Evolutionary conservation across 1,284 basidiomycete genomes (phyloP), one percentile per base, ranked within the genome.

Genomic region (Ganoderma sinense): DNA sequence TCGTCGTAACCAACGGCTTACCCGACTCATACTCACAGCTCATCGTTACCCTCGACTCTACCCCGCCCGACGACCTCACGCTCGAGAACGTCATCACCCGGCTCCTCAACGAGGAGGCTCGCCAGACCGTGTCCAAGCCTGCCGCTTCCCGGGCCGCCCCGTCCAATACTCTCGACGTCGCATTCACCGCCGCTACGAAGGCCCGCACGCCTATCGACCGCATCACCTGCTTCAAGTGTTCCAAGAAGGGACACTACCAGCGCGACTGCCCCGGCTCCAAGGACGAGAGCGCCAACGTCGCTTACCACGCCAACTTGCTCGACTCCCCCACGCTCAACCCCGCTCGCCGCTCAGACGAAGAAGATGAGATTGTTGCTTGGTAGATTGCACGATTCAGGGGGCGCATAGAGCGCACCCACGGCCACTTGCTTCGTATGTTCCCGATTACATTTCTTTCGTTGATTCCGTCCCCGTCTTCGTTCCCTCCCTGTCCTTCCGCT

Each of bases 171-270:
- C 45, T 18, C 10, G 45, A 48, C 18, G 7, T 48, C 45, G 5
- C 45, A 8, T 48, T 48, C 45, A 18, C 16, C 3, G 45, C 45
- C 45, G 18, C 60, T 11, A 16, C 18, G 18, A 59, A 59, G 41
- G 40, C 64, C 20, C 64, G 40, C 64, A 59, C 41, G 60, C 68
- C 68, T 26, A 60, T 69, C 41, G 39, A 45, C 23, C 39, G 55
- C 40, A 74, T 79, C 61, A 78, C 70, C 0, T 80, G 79, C 67
- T 76, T 74, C 67, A 72, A 72, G 51, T 80, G 78, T 59, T 62
- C 73, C 31, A 68, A 78, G 71, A 75, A 76, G 51, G 79, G 79
- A 4, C 79, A 80, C 66, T 78, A 77, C 72, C 75, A 78, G 71
- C 64, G 65, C 18, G 69, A 77, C 43, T 78, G 78, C 65, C 64